Evolutionary conservation across 2,329 filamentous ascomycete species (phyloP).

Genomic region (Fusarium euwallaceae): DNA sequence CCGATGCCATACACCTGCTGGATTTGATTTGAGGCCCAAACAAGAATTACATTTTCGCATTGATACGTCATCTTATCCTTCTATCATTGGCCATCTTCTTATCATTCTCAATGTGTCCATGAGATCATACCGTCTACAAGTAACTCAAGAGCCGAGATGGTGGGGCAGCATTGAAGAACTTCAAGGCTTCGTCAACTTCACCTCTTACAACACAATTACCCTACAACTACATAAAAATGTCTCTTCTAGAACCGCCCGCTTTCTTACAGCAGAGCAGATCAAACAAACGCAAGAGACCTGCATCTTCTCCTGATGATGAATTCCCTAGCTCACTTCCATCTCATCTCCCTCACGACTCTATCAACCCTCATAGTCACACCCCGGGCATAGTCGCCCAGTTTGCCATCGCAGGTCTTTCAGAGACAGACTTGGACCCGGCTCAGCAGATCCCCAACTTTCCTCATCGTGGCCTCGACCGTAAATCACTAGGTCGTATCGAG

Average conservation of each 20-base stretch:
- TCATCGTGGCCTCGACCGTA: constrained; percentile 55
- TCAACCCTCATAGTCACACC: constrained; percentile 69
- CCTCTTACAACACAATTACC: not conserved
- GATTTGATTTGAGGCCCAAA: not conserved
- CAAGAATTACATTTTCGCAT: not conserved
- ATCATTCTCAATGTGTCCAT: not conserved
- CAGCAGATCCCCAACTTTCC: constrained; percentile 61
- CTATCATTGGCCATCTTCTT: not conserved
- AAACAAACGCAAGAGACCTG: constrained; percentile 41
- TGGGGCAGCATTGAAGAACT: constrained; percentile 29
- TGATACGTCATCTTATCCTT: not conserved
- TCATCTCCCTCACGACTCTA: constrained; percentile 52
- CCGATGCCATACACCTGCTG: not conserved
- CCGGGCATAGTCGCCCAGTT: constrained; percentile 67
- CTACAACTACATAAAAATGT: constrained; percentile 18
- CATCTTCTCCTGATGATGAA: constrained; percentile 9
- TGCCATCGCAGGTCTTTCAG: constrained; percentile 64
- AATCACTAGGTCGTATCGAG: constrained; percentile 6
- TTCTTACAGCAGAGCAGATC: constrained; percentile 33
- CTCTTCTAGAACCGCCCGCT: constrained; percentile 38
- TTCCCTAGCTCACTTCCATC: constrained; percentile 20
- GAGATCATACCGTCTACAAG: not conserved
- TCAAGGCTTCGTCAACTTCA: constrained; percentile 11
- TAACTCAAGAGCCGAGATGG: constrained; percentile 1
- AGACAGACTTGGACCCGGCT: constrained; percentile 60